A percentile compares a stretch with the other conserved stretches of the same genome.
Conservation (phyloP, 805 yeast genomes). For the Yarrowia sp. region DNA sequence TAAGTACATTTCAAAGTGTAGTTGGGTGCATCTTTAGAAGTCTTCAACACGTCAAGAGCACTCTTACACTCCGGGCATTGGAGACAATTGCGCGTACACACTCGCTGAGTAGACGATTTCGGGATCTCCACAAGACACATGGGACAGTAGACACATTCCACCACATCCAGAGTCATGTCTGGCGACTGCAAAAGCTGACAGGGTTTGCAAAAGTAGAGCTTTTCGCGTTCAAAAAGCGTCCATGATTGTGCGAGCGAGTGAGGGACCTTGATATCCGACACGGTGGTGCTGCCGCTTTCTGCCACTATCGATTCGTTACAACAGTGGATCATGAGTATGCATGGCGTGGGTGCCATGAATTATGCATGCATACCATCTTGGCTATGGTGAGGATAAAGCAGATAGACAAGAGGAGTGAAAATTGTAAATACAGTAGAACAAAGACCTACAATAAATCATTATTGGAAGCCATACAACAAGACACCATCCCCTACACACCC, state of each 20-base stretch:
- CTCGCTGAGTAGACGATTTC: constrained; percentile 7
- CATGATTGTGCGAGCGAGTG: constrained; percentile 16
- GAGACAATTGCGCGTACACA: constrained; percentile 15
- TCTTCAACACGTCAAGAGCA: constrained; percentile 14
- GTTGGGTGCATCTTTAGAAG: background rate
- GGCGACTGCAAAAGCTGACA: constrained; percentile 17
- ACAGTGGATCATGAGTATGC: constrained; percentile 22
- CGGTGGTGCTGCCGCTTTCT: constrained; percentile 11
- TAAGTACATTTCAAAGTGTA: constrained; percentile 1
- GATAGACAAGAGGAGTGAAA: no score
- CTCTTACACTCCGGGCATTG: constrained; percentile 22
- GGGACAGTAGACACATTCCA: constrained; percentile 25
- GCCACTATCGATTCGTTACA: constrained; percentile 18
- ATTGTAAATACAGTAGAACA: no score
- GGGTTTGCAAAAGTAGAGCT: constrained; percentile 20
- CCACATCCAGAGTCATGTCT: constrained; percentile 1
- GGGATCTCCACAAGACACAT: constrained; percentile 21
- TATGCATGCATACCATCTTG: background rate
- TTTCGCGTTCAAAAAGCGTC: background rate
- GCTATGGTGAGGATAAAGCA: no score
- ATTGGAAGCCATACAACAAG: no score
- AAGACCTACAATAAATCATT: no score
- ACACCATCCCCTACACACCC: no score
- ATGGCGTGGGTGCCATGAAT: background rate
- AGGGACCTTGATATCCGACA: constrained; percentile 4